Percentiles rank a stretch among this genome's conserved stretches.
Conservation (phyloP, 73 alveolate genomes). For the Stentor coeruleus region DNA sequence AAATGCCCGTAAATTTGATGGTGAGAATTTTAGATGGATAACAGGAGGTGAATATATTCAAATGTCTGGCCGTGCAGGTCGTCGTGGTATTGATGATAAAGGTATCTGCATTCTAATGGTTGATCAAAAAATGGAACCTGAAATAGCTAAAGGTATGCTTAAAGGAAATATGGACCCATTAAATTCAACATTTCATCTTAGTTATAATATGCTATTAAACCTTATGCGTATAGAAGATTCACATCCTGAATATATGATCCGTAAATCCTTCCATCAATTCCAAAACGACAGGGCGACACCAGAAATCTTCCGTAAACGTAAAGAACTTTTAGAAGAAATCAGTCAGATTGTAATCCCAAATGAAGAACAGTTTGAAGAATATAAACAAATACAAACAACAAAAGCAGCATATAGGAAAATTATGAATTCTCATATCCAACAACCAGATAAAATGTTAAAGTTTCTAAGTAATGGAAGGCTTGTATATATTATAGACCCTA, state of each 20-base stretch:
- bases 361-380: constrained; percentile 74
- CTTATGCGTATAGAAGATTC: constrained; percentile 94
- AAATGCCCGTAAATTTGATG: constrained; percentile 94
- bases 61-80: constrained; percentile 99
- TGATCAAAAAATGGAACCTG: constrained; percentile 96
- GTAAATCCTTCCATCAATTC: constrained; percentile 93
- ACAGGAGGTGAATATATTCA: constrained; percentile 99
- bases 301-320: background rate
- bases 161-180: constrained; percentile 97
- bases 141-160: constrained; percentile 95
- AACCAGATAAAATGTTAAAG: constrained; percentile 79
- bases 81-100: constrained; percentile 99
- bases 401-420: constrained; percentile 44
- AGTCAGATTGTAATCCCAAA: constrained; percentile 58
- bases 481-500: constrained; percentile 49
- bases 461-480: constrained; percentile 91
- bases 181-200: constrained; percentile 92
- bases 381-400: constrained; percentile 51
- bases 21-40: constrained; percentile 94
- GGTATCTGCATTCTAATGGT: constrained; percentile 97
- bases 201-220: constrained; percentile 97
- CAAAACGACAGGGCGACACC: constrained; percentile 70
- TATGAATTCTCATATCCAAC: constrained; percentile 63
- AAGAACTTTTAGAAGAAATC: constrained; percentile 49
- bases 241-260: constrained; percentile 93